Evolutionary conservation across 805 yeast species (phyloP).

Genomic region (Metschnikowia anglica): DNA sequence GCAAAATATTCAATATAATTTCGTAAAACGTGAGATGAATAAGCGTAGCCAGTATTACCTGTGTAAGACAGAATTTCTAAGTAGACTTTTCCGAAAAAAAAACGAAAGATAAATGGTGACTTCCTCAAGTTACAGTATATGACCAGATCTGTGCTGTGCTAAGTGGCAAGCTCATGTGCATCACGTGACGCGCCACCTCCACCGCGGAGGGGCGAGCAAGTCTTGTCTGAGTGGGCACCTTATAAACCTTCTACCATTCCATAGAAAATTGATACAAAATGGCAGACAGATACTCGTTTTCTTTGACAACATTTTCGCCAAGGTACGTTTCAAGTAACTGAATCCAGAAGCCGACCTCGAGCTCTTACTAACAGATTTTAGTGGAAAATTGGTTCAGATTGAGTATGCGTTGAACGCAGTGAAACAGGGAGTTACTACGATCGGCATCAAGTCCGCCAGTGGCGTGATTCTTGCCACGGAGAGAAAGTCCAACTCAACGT

Average conservation of each 20-base stretch:
- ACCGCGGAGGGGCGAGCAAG: too few species aligned
- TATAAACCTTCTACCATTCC: too few species aligned
- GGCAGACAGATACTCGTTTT: constrained; percentile 98
- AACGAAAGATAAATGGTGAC: too few species aligned
- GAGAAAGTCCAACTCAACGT: constrained; percentile 77
- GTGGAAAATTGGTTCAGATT: constrained; percentile 96
- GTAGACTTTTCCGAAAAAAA: too few species aligned
- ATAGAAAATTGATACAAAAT: constrained; percentile 47
- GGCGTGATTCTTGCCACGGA: constrained; percentile 98
- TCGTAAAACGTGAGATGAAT: background rate
- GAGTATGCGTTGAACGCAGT: constrained; percentile 98
- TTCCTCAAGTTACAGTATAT: too few species aligned
- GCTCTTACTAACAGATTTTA: constrained; percentile 32
- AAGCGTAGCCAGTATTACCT: too few species aligned
- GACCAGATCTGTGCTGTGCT: too few species aligned
- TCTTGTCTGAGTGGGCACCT: too few species aligned
- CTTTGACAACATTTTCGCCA: constrained; percentile 96
- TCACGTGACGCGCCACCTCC: too few species aligned
- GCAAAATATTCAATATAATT: background rate
- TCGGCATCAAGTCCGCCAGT: constrained; percentile 90
- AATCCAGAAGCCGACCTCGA: background rate
- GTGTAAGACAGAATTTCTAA: too few species aligned
- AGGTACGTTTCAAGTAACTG: constrained; percentile 50
- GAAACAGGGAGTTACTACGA: constrained; percentile 94
- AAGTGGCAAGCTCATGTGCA: too few species aligned